Percentiles rank a stretch among this genome's conserved stretches.
These are phyloP conservation scores for Sodiomyces alkalinus DNA, from an alignment of 2,329 filamentous ascomycete genomes.

Conservation along the genomic window DNA sequence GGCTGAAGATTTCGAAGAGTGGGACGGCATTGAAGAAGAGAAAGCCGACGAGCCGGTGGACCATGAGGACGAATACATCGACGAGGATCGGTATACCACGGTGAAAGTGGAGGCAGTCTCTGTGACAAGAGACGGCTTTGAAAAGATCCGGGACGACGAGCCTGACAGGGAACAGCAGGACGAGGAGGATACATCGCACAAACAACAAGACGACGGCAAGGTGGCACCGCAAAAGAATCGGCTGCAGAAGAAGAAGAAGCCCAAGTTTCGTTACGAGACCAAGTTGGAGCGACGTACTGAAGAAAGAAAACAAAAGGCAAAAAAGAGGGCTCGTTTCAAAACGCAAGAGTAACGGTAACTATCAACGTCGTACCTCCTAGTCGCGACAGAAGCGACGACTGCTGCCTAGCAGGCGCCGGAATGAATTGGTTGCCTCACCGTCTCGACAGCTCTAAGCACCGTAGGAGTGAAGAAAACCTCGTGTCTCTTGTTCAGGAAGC, in stretches of 20 bases:
- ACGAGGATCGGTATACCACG: constrained; percentile 90
- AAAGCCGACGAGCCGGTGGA: constrained; percentile 39
- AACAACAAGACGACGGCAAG: constrained; percentile 17
- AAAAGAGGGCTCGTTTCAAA: constrained; percentile 27
- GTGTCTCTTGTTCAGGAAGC: neutral
- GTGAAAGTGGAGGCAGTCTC: constrained; percentile 87
- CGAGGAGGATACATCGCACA: constrained; percentile 15
- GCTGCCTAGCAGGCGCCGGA: too few species aligned
- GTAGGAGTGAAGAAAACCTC: neutral
- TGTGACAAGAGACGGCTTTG: constrained; percentile 58
- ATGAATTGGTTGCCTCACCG: constrained; percentile 1
- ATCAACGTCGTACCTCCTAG: neutral
- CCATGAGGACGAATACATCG: constrained; percentile 85
- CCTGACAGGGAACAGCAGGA: constrained; percentile 15
- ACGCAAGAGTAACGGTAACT: neutral
- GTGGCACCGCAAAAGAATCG: constrained; percentile 31
- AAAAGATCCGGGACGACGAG: constrained; percentile 28
- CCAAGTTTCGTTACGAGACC: constrained; percentile 79
- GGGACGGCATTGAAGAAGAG: constrained; percentile 48
- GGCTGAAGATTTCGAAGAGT: constrained; percentile 36
- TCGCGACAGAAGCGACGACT: too few species aligned
- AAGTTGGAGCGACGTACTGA: constrained; percentile 71
- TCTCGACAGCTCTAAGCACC: too few species aligned
- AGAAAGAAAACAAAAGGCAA: constrained; percentile 55
- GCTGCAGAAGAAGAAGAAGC: constrained; percentile 66